These are phyloP conservation scores for Irpex sp. DNA, from an alignment of 1,284 basidiomycete genomes.

Conservation along the genomic window DNA sequence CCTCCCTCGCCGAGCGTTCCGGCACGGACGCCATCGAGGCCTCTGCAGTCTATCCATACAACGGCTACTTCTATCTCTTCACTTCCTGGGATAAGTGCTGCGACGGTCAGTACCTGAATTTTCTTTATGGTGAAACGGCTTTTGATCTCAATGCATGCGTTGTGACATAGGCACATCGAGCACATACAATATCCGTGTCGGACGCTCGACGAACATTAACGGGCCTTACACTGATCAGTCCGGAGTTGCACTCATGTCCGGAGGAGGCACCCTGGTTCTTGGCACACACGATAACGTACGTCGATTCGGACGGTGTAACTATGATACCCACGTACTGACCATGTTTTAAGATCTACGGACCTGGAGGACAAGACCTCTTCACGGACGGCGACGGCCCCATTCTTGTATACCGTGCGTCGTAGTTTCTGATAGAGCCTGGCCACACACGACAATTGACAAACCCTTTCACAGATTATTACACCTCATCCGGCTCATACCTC, in stretches of 20 bases:
- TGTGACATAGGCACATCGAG: conserved; percentile 34
- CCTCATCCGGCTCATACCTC: conserved; percentile 21
- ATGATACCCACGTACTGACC: neutral
- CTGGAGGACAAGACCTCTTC: conserved; percentile 39
- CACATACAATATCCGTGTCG: conserved; percentile 57
- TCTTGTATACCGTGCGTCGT: conserved; percentile 36
- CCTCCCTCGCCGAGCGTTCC: conserved; percentile 40
- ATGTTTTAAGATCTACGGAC: conserved; percentile 36
- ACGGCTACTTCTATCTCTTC: conserved; percentile 51
- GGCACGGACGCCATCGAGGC: conserved; percentile 43
- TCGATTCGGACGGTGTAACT: neutral
- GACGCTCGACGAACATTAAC: conserved; percentile 37
- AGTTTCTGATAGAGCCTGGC: neutral
- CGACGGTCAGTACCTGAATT: conserved; percentile 4
- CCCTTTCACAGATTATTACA: conserved; percentile 42
- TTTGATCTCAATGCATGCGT: neutral
- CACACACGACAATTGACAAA: conserved; percentile 16
- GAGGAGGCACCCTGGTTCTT: conserved; percentile 51
- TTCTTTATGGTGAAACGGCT: no score
- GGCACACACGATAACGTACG: conserved; percentile 38
- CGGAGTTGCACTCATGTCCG: conserved; percentile 40
- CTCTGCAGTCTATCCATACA: conserved; percentile 38
- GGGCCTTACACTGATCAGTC: conserved; percentile 44
- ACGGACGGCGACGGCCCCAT: conserved; percentile 32
- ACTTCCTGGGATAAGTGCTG: conserved; percentile 55